phyloP scores from a whole-genome alignment of 2,329 filamentous ascomycete genomes.

The Didymella arachidicola region DNA sequence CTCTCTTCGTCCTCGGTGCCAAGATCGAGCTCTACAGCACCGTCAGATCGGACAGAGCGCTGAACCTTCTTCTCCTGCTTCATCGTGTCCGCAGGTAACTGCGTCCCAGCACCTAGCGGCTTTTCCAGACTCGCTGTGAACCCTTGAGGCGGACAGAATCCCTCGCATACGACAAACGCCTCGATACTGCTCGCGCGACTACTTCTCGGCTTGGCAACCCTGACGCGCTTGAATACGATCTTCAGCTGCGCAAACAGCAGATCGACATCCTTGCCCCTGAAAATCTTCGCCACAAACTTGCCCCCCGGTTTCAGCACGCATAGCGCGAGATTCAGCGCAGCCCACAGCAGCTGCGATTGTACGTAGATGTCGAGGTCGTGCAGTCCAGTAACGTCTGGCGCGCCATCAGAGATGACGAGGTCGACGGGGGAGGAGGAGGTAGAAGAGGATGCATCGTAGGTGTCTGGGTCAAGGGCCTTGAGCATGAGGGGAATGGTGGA shows the following conservation, averaged over 20 bases:
- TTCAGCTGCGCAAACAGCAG: conserved; percentile 92
- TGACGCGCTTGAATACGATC: conserved; percentile 85
- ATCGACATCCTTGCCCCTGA: conserved; percentile 93
- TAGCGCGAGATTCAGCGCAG: conserved; percentile 89
- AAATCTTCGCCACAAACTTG: conserved; percentile 98
- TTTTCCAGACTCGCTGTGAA: conserved; percentile 79
- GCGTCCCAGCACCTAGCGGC: conserved; percentile 71
- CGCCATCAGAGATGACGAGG: conserved; percentile 92
- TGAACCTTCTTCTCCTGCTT: conserved; percentile 30
- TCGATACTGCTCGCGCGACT: conserved; percentile 97
- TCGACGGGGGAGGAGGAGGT: conserved; percentile 80
- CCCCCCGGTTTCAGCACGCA: conserved; percentile 92
- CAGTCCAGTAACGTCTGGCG: conserved; percentile 93
- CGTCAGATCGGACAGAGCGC: conserved; percentile 54
- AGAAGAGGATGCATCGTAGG: conserved; percentile 50
- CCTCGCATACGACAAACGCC: conserved; percentile 93
- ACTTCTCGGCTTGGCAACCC: conserved; percentile 91
- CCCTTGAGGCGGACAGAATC: conserved; percentile 80
- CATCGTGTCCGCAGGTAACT: conserved; percentile 52
- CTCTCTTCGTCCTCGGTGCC: conserved; percentile 53
- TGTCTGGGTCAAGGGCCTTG: conserved; percentile 78
- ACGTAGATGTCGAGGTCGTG: conserved; percentile 99
- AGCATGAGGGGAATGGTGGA: conserved; percentile 91
- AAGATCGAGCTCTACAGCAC: conserved; percentile 57
- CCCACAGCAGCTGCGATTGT: conserved; percentile 92